Conservation (phyloP, 1,139 yeast genomes). For the Hemisphaericaspora xylofermentans region DNA sequence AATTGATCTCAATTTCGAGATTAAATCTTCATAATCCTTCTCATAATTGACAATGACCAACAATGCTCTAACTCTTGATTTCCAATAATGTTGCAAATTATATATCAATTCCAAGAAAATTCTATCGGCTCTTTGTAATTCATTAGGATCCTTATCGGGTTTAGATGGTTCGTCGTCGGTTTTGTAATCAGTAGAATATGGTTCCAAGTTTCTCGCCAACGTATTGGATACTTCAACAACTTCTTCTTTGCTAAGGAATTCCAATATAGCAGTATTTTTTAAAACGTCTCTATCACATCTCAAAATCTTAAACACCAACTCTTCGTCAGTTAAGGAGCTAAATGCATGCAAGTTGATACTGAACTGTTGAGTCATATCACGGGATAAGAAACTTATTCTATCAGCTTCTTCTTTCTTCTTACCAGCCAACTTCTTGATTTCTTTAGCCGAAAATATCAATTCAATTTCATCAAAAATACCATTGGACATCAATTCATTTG, state of each 20-base stretch:
- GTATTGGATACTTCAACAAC: conserved; percentile 63
- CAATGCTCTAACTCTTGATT: conserved; percentile 72
- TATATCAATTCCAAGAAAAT: conserved; percentile 70
- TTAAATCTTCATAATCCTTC: conserved; percentile 69
- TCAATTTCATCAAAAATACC: conserved; percentile 81
- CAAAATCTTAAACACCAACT: conserved; percentile 56
- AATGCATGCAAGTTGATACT: conserved; percentile 73
- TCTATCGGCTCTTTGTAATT: conserved; percentile 75
- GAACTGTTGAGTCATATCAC: conserved; percentile 76
- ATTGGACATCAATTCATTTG: conserved; percentile 57
- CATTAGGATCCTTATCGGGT: conserved; percentile 75
- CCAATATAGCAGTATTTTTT: conserved; percentile 61
- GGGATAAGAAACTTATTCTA: conserved; percentile 59
- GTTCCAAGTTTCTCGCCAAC: conserved; percentile 64
- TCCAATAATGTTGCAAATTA: conserved; percentile 78
- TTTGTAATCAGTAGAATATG: conserved; percentile 62
- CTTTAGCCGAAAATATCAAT: conserved; percentile 75
- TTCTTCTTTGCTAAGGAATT: conserved; percentile 69
- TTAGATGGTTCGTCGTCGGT: conserved; percentile 34
- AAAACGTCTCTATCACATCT: conserved; percentile 61
- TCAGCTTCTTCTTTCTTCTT: conserved; percentile 49
- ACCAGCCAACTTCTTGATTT: conserved; percentile 56
- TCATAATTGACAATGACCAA: conserved; percentile 60
- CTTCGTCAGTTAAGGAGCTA: conserved; percentile 52
- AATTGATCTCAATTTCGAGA: conserved; percentile 55